These are phyloP conservation scores for Glycine latifolia DNA, from an alignment of 306 rosid genomes.

Conservation along the genomic window DNA sequence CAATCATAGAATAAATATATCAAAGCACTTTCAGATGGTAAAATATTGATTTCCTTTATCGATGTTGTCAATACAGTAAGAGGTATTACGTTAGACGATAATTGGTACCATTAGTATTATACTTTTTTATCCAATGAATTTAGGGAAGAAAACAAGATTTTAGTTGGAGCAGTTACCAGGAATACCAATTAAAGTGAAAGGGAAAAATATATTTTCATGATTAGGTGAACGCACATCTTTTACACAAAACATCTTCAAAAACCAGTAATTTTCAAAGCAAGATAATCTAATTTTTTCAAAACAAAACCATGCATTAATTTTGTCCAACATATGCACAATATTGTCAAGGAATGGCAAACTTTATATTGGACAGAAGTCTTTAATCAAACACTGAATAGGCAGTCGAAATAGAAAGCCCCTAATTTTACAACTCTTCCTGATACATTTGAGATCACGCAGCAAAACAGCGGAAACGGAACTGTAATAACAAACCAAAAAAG, in stretches of 20 bases:
- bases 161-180: background rate
- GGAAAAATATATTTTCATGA: background rate
- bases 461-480: constrained; percentile 56
- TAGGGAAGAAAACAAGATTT: background rate
- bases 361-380: constrained; percentile 44
- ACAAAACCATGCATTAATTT: constrained; percentile 8
- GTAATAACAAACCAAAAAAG: constrained; percentile 53
- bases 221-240: background rate
- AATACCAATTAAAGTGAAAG: background rate
- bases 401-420: constrained; percentile 41
- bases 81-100: too few relatives aligned
- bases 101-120: too few relatives aligned
- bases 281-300: background rate
- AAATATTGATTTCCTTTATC: background rate
- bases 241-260: background rate
- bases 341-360: constrained; percentile 45
- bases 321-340: constrained; percentile 44
- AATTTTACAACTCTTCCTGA: constrained; percentile 36
- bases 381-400: constrained; percentile 14
- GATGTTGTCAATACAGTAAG: too few relatives aligned
- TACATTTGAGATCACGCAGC: constrained; percentile 32
- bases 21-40: background rate
- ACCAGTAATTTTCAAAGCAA: background rate
- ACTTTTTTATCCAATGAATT: background rate
- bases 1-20: background rate